These are phyloP conservation scores for Tylopilus sp. DNA, from an alignment of 1,284 basidiomycete species.

Conservation along the genomic window DNA sequence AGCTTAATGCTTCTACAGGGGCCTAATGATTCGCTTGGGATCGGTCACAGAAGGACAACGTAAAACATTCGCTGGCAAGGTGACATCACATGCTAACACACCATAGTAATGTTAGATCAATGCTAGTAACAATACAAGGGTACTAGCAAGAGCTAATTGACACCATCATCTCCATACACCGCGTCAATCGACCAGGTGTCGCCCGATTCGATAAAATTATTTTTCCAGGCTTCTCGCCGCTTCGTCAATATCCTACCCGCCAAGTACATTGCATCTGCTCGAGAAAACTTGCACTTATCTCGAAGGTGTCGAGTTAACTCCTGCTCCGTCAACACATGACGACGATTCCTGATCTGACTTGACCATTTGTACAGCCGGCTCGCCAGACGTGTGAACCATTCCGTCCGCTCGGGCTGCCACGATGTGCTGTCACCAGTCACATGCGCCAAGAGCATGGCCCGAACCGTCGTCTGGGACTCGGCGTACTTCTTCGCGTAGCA, in stretches of 20 bases:
- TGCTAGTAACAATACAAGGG: conserved; percentile 16
- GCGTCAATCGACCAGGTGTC: conserved; percentile 31
- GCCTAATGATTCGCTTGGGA: conserved; percentile 8
- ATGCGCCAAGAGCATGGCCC: conserved; percentile 33
- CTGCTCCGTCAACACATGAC: conserved; percentile 25
- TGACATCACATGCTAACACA: background rate
- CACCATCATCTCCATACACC: conserved; percentile 1
- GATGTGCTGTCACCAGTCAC: conserved; percentile 26
- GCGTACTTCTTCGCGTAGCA: conserved; percentile 29
- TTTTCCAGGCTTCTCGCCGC: conserved; percentile 32
- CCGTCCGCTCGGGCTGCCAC: conserved; percentile 35
- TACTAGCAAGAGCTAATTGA: conserved; percentile 15
- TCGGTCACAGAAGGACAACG: conserved; percentile 10
- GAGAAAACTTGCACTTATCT: conserved; percentile 34
- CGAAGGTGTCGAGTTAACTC: conserved; percentile 35
- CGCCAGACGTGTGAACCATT: conserved; percentile 37
- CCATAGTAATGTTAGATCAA: background rate
- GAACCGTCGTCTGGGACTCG: conserved; percentile 31
- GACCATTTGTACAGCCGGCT: conserved; percentile 33
- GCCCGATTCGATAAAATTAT: conserved; percentile 36
- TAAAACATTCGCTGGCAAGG: conserved; percentile 7
- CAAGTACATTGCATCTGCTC: conserved; percentile 32
- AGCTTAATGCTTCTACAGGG: conserved; percentile 28
- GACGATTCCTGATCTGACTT: conserved; percentile 21
- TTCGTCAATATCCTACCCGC: conserved; percentile 37